A percentile compares a stretch with the other conserved stretches of the same genome.
phyloP scores from a whole-genome alignment of 2,329 filamentous ascomycete genomes.

The Diaporthe citri region DNA sequence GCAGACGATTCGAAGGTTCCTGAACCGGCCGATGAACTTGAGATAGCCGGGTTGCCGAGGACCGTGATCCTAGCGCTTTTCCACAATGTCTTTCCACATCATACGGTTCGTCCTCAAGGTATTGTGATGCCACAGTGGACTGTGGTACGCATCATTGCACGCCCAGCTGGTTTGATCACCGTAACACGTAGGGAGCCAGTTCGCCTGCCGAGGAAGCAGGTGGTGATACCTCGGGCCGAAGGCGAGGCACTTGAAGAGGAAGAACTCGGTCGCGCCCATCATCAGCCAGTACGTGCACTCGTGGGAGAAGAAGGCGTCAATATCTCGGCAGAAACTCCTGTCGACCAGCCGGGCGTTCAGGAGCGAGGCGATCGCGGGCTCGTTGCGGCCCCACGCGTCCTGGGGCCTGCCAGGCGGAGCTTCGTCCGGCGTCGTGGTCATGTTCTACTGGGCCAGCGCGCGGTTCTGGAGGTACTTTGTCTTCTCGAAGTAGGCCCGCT shows the following conservation, averaged over 20 bases:
- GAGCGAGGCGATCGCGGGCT: background rate
- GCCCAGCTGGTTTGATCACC: background rate
- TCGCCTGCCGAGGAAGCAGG: slow-evolving; percentile 2
- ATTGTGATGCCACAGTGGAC: background rate
- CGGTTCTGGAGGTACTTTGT: slow-evolving; percentile 18
- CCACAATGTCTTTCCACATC: slow-evolving; percentile 8
- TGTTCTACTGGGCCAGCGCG: slow-evolving; percentile 9
- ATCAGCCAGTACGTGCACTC: slow-evolving; percentile 13
- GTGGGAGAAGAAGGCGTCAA: slow-evolving; percentile 14
- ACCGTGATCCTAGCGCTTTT: background rate
- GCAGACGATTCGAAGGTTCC: background rate
- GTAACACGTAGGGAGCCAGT: background rate
- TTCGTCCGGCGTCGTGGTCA: background rate
- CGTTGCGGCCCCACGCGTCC: background rate
- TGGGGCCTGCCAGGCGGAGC: background rate
- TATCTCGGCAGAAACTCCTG: background rate
- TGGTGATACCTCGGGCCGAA: slow-evolving; percentile 6
- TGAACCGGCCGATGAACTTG: slow-evolving; percentile 19
- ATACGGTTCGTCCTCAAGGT: background rate
- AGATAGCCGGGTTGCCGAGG: background rate
- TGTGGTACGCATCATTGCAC: background rate
- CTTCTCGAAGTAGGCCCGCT: background rate
- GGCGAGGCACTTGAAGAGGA: slow-evolving; percentile 6
- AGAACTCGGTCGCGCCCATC: slow-evolving; percentile 21
- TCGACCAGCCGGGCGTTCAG: background rate